Evolutionary conservation across 2,329 filamentous ascomycete genomes (phyloP).

Genomic region (Fusarium odoratissimum): DNA sequence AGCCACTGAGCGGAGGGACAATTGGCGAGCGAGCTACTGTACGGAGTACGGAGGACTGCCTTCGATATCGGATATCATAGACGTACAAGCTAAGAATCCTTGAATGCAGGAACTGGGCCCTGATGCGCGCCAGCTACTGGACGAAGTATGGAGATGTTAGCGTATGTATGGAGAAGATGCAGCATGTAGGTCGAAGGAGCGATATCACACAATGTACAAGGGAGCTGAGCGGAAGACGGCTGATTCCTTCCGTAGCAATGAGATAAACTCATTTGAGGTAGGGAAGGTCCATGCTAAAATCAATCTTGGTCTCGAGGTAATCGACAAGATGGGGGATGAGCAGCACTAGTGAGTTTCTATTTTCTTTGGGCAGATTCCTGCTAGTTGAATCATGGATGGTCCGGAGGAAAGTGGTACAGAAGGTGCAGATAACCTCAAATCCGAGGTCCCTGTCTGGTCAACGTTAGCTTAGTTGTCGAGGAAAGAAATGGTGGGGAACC

Average conservation of each 20-base stretch:
- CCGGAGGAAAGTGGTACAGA: constrained; percentile 15
- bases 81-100: constrained; percentile 26
- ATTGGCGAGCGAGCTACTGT: constrained; percentile 39
- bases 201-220: constrained; percentile 31
- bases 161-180: constrained; percentile 28
- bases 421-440: constrained; percentile 33
- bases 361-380: constrained; percentile 1
- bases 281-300: neutral
- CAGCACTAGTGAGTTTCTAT: neutral
- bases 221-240: constrained; percentile 28
- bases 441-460: constrained; percentile 18
- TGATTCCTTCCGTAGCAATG: constrained; percentile 8
- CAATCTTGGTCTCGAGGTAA: neutral
- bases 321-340: neutral
- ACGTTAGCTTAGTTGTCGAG: constrained; percentile 29
- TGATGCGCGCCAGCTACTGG: constrained; percentile 20
- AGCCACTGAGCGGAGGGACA: constrained; percentile 9
- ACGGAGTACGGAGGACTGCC: neutral
- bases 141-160: constrained; percentile 22
- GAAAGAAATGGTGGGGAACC: constrained; percentile 17
- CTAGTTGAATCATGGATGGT: neutral
- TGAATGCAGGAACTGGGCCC: constrained; percentile 46
- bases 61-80: constrained; percentile 39
- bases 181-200: constrained; percentile 29
- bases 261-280: constrained; percentile 12